phyloP scores from a whole-genome alignment of 2,329 filamentous ascomycete genomes.

The Sporothrix pallida region DNA sequence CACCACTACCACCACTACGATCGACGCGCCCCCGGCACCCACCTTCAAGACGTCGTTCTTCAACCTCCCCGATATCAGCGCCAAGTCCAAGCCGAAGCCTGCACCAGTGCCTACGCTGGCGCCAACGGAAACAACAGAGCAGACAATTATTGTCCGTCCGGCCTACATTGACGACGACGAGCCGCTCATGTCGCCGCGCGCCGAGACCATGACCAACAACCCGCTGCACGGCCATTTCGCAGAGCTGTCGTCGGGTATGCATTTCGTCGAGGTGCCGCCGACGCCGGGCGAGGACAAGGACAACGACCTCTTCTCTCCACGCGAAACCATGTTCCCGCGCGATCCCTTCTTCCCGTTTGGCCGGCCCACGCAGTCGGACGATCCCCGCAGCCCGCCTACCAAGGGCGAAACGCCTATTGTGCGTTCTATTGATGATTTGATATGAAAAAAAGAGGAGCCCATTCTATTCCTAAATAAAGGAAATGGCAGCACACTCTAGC shows the following conservation, averaged over 20 bases:
- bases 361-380: constrained; percentile 58
- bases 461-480: background rate
- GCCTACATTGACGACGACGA: constrained; percentile 44
- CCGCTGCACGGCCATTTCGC: constrained; percentile 60
- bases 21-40: constrained; percentile 32
- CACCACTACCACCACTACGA: constrained; percentile 38
- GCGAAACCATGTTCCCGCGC: constrained; percentile 58
- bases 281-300: constrained; percentile 54
- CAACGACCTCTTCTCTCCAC: constrained; percentile 56
- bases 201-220: constrained; percentile 73
- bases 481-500: background rate
- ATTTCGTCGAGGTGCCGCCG: constrained; percentile 59
- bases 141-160: constrained; percentile 26
- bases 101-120: too few species aligned
- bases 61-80: constrained; percentile 38
- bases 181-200: constrained; percentile 72
- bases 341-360: constrained; percentile 60
- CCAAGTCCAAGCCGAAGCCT: constrained; percentile 30
- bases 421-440: constrained; percentile 76
- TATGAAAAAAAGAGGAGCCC: constrained; percentile 53
- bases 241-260: constrained; percentile 48
- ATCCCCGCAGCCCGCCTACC: constrained; percentile 77
- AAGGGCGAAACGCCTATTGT: constrained; percentile 76
- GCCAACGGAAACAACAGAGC: background rate
- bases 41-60: constrained; percentile 21